These are phyloP conservation scores for Phoma sp. DNA, from an alignment of 2,329 filamentous ascomycete genomes.

Conservation along the genomic window DNA sequence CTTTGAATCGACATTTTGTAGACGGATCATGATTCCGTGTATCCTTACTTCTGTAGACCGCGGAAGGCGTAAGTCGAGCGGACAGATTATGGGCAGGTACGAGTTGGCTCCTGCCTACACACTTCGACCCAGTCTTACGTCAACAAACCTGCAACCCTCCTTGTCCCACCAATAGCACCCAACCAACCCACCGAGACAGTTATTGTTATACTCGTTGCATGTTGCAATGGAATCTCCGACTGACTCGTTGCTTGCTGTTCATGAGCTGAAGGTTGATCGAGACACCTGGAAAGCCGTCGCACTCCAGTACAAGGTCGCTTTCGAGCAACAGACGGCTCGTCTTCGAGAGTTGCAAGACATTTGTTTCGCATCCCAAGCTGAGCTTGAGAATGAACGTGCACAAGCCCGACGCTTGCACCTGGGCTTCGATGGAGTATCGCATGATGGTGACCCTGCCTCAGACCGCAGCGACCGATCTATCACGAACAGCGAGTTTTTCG, in stretches of 20 bases:
- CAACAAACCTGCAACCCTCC: slow-evolving; percentile 1
- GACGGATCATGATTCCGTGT: no score
- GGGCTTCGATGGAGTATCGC: slow-evolving; percentile 2
- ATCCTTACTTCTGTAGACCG: no score
- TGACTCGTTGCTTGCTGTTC: slow-evolving; percentile 25
- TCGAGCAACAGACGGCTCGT: slow-evolving; percentile 31
- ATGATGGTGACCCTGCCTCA: not conserved
- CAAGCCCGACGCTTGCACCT: slow-evolving; percentile 21
- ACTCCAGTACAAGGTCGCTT: slow-evolving; percentile 34
- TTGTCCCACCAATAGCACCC: slow-evolving; percentile 10
- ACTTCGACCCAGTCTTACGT: not conserved
- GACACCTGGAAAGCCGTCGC: slow-evolving; percentile 41
- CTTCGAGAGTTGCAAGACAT: slow-evolving; percentile 35
- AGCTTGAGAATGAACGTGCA: slow-evolving; percentile 39
- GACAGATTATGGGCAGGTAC: not conserved
- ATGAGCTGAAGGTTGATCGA: slow-evolving; percentile 35
- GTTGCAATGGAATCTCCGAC: slow-evolving; percentile 12
- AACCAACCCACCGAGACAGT: no score
- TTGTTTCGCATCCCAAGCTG: slow-evolving; percentile 40
- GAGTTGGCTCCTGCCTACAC: not conserved
- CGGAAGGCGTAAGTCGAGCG: no score
- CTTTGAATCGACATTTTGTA: no score
- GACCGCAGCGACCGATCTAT: slow-evolving; percentile 8
- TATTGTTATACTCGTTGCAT: slow-evolving; percentile 25
- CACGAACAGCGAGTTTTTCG: slow-evolving; percentile 5